These are phyloP conservation scores for Trichoderma afroharzianum DNA, from an alignment of 2,329 filamentous ascomycete genomes.

Conservation along the genomic window DNA sequence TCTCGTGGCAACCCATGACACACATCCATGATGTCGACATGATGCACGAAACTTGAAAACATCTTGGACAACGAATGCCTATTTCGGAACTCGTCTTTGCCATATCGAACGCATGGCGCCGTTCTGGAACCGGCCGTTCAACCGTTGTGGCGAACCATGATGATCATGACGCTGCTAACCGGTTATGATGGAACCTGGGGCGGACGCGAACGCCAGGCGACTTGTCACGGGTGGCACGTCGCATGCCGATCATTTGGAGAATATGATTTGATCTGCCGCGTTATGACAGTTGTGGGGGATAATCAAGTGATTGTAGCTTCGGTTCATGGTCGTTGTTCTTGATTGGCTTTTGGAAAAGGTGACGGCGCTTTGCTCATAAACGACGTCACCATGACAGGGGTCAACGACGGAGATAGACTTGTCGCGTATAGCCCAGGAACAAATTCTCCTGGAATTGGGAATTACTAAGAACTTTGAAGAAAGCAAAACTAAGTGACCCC, in stretches of 20 bases:
- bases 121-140: background rate
- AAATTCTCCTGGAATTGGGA: background rate
- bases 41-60: background rate
- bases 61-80: background rate
- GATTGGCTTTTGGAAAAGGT: background rate
- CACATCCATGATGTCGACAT: constrained; percentile 3
- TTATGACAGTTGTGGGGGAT: background rate
- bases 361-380: background rate
- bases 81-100: background rate
- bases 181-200: background rate
- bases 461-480: background rate
- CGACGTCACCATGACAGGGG: constrained; percentile 12
- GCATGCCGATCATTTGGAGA: background rate
- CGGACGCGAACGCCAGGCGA: too few relatives aligned
- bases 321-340: background rate
- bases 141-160: background rate
- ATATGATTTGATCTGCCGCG: background rate
- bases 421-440: too few relatives aligned
- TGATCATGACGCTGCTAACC: background rate
- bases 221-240: background rate
- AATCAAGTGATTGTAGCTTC: background rate
- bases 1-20: background rate
- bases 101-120: background rate
- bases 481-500: background rate
- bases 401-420: background rate